A percentile compares a stretch with the other conserved stretches of the same genome.
phyloP scores from a whole-genome alignment of 2,329 filamentous ascomycete genomes.

The Trematosphaeria pertusa region DNA sequence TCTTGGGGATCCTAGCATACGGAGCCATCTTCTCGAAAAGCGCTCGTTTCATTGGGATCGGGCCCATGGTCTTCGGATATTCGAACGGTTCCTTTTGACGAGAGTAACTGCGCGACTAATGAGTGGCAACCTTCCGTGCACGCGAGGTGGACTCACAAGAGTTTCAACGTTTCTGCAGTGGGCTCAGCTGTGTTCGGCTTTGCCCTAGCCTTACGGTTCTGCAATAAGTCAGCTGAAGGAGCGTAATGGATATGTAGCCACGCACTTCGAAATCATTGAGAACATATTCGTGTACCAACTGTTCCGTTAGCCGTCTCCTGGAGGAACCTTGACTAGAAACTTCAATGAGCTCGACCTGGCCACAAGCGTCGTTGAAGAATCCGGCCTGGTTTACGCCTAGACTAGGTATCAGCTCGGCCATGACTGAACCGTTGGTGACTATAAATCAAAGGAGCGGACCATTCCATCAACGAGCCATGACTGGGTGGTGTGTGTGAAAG shows the following conservation, averaged over 20 bases:
- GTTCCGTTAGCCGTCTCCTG: background rate
- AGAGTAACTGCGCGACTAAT: slow-evolving; percentile 8
- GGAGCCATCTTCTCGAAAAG: slow-evolving; percentile 15
- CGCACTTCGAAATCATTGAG: background rate
- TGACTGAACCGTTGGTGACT: too few species aligned
- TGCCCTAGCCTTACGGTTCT: background rate
- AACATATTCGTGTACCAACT: background rate
- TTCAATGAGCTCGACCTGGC: background rate
- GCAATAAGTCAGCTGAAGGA: too few species aligned
- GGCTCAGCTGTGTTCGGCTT: background rate
- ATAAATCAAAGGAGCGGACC: too few species aligned
- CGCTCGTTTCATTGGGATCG: slow-evolving; percentile 9
- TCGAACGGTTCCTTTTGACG: slow-evolving; percentile 4
- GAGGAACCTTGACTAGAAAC: background rate
- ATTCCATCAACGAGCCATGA: too few species aligned
- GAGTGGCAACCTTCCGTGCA: background rate
- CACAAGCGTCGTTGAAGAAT: background rate
- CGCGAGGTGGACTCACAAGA: background rate
- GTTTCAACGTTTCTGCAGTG: background rate
- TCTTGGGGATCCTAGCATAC: slow-evolving; percentile 15
- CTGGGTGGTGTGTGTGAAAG: too few species aligned
- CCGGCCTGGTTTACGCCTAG: too few species aligned
- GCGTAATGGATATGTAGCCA: background rate
- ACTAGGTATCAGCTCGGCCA: too few species aligned
- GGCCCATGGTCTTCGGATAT: slow-evolving; percentile 8